Conservation (phyloP, 495 filamentous ascomycete species). For the Xylaria flabelliformis region DNA sequence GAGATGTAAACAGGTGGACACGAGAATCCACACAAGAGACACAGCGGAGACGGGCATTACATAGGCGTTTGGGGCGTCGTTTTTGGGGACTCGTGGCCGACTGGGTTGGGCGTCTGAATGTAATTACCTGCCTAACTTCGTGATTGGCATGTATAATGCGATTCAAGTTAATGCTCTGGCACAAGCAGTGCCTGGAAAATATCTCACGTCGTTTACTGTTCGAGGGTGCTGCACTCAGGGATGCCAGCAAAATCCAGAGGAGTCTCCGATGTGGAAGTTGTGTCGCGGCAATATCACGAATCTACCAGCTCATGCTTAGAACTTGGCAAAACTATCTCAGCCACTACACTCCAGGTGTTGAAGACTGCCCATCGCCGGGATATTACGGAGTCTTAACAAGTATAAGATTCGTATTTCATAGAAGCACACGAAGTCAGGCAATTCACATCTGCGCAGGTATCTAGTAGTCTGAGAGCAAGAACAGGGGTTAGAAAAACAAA, state of each 20-base stretch:
- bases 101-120: background rate
- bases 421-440: background rate
- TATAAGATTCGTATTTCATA: background rate
- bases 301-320: background rate
- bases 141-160: background rate
- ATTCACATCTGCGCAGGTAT: background rate
- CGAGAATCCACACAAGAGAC: background rate
- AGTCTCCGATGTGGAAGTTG: background rate
- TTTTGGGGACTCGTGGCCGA: slow-evolving; percentile 17
- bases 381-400: background rate
- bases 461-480: slow-evolving; percentile 7
- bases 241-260: background rate
- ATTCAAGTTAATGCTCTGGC: slow-evolving; percentile 1
- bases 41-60: slow-evolving; percentile 35
- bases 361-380: background rate
- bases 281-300: background rate
- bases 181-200: background rate
- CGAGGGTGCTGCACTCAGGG: background rate
- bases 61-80: slow-evolving; percentile 41
- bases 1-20: background rate
- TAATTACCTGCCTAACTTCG: background rate
- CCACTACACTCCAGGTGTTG: background rate
- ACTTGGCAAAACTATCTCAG: background rate
- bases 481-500: slow-evolving; percentile 21
- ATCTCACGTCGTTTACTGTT: background rate